Percentiles rank a stretch among this genome's conserved stretches.
Conservation (phyloP, 2,329 filamentous ascomycete genomes). For the Cercospora janseana region DNA sequence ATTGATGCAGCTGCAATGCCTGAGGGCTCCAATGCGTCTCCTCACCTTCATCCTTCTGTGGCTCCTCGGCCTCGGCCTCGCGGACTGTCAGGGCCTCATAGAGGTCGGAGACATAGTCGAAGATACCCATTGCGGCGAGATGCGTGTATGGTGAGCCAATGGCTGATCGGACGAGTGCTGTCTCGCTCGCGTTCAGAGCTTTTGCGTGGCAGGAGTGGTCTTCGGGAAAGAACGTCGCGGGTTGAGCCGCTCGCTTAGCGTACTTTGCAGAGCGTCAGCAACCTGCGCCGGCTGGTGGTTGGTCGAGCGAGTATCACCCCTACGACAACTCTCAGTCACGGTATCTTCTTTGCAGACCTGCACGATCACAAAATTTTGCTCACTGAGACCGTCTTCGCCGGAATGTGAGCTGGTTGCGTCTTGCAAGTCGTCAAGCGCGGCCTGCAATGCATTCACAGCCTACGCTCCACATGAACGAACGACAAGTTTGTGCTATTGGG, state of each 20-base stretch:
- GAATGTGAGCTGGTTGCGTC: too few species aligned
- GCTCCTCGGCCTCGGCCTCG: conserved; percentile 60
- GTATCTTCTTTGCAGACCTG: too few species aligned
- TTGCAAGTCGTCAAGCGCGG: too few species aligned
- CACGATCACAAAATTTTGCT: too few species aligned
- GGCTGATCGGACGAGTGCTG: conserved; percentile 23
- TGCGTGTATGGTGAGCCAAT: conserved; percentile 22
- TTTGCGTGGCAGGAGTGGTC: conserved; percentile 14
- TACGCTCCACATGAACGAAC: too few species aligned
- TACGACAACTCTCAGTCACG: neutral
- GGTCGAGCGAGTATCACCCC: neutral
- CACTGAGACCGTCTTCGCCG: too few species aligned
- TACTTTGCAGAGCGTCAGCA: conserved; percentile 3
- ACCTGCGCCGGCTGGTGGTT: neutral
- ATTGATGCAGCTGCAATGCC: neutral
- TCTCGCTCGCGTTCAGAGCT: conserved; percentile 4
- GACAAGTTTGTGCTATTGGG: too few species aligned
- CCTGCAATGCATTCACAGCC: too few species aligned
- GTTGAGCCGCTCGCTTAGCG: conserved; percentile 3
- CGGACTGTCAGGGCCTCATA: conserved; percentile 64
- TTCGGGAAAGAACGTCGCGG: conserved; percentile 8
- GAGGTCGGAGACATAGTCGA: conserved; percentile 63
- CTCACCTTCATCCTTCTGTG: conserved; percentile 47
- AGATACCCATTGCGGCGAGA: conserved; percentile 56
- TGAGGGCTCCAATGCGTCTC: conserved; percentile 13